Evolutionary conservation across 2,329 filamentous ascomycete genomes (phyloP).

Genomic region (Lachnellula suecica): DNA sequence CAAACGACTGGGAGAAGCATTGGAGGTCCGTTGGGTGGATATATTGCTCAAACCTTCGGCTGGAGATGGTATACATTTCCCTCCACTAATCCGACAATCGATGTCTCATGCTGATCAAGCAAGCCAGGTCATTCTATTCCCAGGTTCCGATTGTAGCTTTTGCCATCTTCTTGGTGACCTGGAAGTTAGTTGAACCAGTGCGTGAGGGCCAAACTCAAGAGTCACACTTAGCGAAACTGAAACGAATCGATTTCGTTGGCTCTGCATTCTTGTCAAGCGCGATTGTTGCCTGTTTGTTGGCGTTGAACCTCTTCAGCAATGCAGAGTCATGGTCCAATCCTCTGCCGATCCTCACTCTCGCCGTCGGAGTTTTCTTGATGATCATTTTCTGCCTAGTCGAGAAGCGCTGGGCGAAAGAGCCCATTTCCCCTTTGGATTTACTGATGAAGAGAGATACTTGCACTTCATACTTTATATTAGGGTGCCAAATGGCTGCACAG

Average conservation of each 20-base stretch:
- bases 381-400: slow-evolving; percentile 29
- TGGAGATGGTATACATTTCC: slow-evolving; percentile 49
- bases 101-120: background rate
- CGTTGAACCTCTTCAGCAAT: slow-evolving; percentile 48
- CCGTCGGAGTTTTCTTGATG: slow-evolving; percentile 22
- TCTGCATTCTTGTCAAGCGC: slow-evolving; percentile 44
- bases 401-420: slow-evolving; percentile 46
- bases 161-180: slow-evolving; percentile 46
- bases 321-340: slow-evolving; percentile 35
- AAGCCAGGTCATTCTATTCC: slow-evolving; percentile 47
- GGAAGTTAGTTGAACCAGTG: slow-evolving; percentile 21
- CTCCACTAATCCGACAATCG: background rate
- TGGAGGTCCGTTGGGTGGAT: slow-evolving; percentile 53
- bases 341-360: slow-evolving; percentile 33
- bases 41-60: slow-evolving; percentile 50
- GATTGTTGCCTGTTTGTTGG: slow-evolving; percentile 42
- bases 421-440: slow-evolving; percentile 56
- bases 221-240: slow-evolving; percentile 34
- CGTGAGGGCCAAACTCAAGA: background rate
- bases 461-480: slow-evolving; percentile 51
- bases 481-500: slow-evolving; percentile 55
- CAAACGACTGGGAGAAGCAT: slow-evolving; percentile 50
- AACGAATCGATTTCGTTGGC: slow-evolving; percentile 58
- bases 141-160: slow-evolving; percentile 53
- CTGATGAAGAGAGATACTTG: slow-evolving; percentile 51